Percentiles rank a stretch among this genome's conserved stretches.
These are phyloP conservation scores for Auricularia auricula-judae DNA, from an alignment of 768 basidiomycete species.

Conservation along the genomic window DNA sequence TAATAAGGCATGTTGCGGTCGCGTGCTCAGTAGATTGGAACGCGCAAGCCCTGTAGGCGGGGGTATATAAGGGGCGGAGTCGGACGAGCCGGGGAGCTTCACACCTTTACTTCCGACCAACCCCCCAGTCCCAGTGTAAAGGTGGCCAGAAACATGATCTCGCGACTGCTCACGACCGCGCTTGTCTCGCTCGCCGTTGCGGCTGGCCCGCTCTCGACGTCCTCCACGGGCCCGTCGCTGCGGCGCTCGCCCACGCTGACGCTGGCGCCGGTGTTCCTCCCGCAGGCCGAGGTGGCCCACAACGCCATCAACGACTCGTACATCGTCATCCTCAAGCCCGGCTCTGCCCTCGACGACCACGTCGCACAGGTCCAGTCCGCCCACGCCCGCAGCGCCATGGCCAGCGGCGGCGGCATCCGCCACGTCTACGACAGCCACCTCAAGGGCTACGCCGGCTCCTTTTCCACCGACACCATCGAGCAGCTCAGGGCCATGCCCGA, in stretches of 20 bases:
- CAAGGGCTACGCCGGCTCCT: conserved; percentile 74
- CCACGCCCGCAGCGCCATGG: conserved; percentile 41
- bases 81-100: background rate
- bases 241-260: background rate
- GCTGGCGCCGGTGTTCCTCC: background rate
- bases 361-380: conserved; percentile 61
- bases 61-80: background rate
- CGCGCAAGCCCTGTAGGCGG: background rate
- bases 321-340: conserved; percentile 77
- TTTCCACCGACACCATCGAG: conserved; percentile 58
- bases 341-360: conserved; percentile 57
- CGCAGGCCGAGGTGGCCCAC: conserved; percentile 25
- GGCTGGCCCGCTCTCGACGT: conserved; percentile 1
- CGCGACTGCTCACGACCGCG: background rate
- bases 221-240: background rate
- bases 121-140: background rate
- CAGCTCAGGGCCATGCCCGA: conserved; percentile 75
- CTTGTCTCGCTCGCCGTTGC: background rate
- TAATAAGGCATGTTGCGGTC: background rate
- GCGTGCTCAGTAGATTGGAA: background rate
- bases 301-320: conserved; percentile 83
- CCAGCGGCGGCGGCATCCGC: conserved; percentile 37
- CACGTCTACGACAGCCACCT: conserved; percentile 66
- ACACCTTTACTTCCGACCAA: background rate
- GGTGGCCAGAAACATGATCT: background rate